These are phyloP conservation scores for Solanum paucissectum DNA, from an alignment of 257 asterid species.

Conservation along the genomic window DNA sequence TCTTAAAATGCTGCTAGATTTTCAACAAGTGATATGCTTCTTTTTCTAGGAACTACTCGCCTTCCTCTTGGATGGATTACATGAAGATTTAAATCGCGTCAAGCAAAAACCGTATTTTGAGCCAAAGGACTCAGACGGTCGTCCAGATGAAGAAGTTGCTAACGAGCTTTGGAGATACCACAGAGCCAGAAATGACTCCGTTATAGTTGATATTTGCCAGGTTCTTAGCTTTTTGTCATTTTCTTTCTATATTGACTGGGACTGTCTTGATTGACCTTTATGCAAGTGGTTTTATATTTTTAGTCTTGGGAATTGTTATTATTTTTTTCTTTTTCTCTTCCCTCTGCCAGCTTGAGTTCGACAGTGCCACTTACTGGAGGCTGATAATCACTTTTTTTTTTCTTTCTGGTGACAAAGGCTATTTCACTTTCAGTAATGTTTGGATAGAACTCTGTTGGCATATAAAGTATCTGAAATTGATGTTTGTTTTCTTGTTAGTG, in stretches of 20 bases:
- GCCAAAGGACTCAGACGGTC: slow-evolving; percentile 72
- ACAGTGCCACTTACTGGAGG: background rate
- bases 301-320: background rate
- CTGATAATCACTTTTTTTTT: background rate
- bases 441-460: background rate
- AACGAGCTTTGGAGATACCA: slow-evolving; percentile 92
- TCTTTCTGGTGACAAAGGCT: background rate
- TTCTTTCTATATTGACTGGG: background rate
- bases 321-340: background rate
- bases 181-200: slow-evolving; percentile 88
- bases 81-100: slow-evolving; percentile 94
- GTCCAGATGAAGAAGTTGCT: slow-evolving; percentile 84
- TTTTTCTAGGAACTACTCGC: slow-evolving; percentile 86
- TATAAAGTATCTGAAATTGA: background rate
- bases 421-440: background rate
- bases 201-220: slow-evolving; percentile 92
- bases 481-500: background rate
- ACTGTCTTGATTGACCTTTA: background rate
- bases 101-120: slow-evolving; percentile 90
- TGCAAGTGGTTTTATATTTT: background rate
- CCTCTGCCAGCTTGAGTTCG: background rate
- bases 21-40: background rate
- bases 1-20: background rate
- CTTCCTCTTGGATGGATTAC: slow-evolving; percentile 91
- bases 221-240: slow-evolving; percentile 21